phyloP scores from a whole-genome alignment of 2,329 filamentous ascomycete species.

The Raffaelea albimanens region DNA sequence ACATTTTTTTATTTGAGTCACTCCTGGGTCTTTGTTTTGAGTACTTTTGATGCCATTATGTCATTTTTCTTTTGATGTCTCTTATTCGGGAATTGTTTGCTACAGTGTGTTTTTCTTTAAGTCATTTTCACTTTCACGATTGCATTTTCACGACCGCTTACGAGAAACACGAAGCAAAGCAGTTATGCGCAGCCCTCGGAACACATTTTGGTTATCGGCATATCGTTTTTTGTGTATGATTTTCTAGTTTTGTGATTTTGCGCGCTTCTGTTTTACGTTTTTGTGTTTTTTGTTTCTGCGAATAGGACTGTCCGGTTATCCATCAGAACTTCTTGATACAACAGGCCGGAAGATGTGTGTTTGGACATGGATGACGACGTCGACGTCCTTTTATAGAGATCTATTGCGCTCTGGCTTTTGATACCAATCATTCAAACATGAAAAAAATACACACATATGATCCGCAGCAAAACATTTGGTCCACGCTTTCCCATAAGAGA shows the following conservation, averaged over 20 bases:
- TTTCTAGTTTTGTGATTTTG: no score
- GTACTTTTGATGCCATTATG: conserved; percentile 10
- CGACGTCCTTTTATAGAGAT: no score
- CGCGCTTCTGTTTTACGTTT: not conserved
- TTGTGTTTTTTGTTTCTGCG: not conserved
- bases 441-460: not conserved
- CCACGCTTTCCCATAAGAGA: no score
- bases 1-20: conserved; percentile 1
- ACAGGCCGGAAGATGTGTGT: no score
- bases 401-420: not conserved
- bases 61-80: conserved; percentile 9
- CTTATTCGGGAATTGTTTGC: not conserved
- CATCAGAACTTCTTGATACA: no score
- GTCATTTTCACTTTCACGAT: not conserved
- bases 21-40: conserved; percentile 4
- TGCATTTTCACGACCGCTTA: conserved; percentile 2
- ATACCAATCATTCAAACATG: conserved; percentile 2
- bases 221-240: not conserved
- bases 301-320: no score
- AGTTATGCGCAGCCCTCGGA: not conserved
- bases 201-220: not conserved
- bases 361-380: no score
- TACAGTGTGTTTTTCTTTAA: not conserved
- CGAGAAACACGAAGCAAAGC: conserved; percentile 2
- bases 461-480: no score